phyloP scores from a whole-genome alignment of 768 basidiomycete genomes.

The Kwoniella shandongensis region DNA sequence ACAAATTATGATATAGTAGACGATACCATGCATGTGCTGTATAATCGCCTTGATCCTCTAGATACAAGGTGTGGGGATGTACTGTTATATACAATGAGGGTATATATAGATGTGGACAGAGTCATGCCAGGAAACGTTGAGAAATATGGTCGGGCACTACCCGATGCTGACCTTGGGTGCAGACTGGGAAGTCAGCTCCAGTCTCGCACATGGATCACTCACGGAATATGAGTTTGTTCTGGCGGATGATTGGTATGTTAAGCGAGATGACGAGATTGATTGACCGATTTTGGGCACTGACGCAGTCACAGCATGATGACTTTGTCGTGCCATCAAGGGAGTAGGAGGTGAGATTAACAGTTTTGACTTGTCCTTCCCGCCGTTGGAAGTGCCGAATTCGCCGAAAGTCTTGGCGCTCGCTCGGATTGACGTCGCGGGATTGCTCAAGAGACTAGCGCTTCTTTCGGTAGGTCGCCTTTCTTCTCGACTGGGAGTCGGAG shows the following conservation, averaged over 20 bases:
- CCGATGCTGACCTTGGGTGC: too few species aligned
- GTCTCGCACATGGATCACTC: too few species aligned
- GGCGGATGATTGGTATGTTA: background rate
- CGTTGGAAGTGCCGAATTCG: background rate
- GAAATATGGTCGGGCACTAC: too few species aligned
- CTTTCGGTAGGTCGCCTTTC: background rate
- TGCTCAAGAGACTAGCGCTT: background rate
- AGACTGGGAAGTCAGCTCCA: too few species aligned
- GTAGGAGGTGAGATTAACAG: conserved; percentile 45
- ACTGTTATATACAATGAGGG: too few species aligned
- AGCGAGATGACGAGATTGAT: background rate
- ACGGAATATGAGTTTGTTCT: too few species aligned
- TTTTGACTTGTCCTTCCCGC: conserved; percentile 29
- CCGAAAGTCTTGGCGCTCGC: background rate
- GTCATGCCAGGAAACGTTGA: too few species aligned
- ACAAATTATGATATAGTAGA: too few species aligned
- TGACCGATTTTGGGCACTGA: conserved; percentile 8
- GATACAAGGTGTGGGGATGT: too few species aligned
- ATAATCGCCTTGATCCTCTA: too few species aligned
- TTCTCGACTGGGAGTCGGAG: background rate
- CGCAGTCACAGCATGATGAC: conserved; percentile 2
- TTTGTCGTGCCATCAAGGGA: conserved; percentile 38
- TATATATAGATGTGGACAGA: background rate
- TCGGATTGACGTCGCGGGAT: too few species aligned
- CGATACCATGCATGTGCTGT: too few species aligned